These are phyloP conservation scores for Lentinula sp. DNA, from an alignment of 768 basidiomycete species.

Conservation along the genomic window DNA sequence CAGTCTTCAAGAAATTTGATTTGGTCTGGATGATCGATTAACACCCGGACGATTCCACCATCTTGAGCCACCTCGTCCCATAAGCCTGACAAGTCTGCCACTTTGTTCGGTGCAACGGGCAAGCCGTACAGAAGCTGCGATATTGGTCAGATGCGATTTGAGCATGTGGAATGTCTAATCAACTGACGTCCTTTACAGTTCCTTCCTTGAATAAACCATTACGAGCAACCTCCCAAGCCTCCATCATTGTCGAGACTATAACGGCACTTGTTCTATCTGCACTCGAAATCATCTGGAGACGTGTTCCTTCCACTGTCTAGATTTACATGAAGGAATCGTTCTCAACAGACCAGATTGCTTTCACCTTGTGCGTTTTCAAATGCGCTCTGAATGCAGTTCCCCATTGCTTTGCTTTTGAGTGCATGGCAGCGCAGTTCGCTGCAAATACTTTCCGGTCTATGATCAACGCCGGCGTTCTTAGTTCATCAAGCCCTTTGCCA, in stretches of 20 bases:
- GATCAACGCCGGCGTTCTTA: constrained; percentile 75
- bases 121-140: constrained; percentile 77
- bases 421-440: constrained; percentile 71
- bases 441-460: constrained; percentile 71
- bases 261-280: constrained; percentile 53
- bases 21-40: constrained; percentile 76
- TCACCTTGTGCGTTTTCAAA: constrained; percentile 79
- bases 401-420: constrained; percentile 56
- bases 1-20: constrained; percentile 57
- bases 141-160: background rate
- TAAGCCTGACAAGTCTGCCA: constrained; percentile 60
- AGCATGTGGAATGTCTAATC: background rate
- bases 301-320: constrained; percentile 71
- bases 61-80: constrained; percentile 46
- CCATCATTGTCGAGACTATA: constrained; percentile 78
- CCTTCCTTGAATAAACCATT: constrained; percentile 66
- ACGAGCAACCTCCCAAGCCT: constrained; percentile 69
- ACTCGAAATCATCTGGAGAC: constrained; percentile 56
- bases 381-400: constrained; percentile 75
- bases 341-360: background rate
- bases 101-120: constrained; percentile 64
- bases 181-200: constrained; percentile 69
- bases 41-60: constrained; percentile 58
- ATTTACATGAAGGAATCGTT: constrained; percentile 6
- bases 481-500: constrained; percentile 44